These are phyloP conservation scores for Dothideomycetes sp. DNA, from an alignment of 2,329 filamentous ascomycete genomes.

Conservation along the genomic window DNA sequence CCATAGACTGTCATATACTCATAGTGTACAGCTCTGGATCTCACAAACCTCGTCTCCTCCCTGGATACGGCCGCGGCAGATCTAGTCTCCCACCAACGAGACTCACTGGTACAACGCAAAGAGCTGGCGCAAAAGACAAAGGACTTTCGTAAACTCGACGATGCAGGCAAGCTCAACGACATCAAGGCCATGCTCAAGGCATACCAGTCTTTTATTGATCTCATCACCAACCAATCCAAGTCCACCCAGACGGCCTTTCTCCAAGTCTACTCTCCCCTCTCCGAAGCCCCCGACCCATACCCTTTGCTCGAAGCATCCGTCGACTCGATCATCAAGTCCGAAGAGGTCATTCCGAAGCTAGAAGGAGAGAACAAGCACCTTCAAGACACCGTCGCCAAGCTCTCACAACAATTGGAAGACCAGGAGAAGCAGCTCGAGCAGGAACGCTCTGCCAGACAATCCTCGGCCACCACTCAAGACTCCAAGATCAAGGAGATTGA, in stretches of 20 bases:
- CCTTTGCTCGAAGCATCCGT: constrained; percentile 92
- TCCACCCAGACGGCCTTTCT: constrained; percentile 86
- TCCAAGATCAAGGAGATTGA: constrained; percentile 80
- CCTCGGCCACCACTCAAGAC: constrained; percentile 68
- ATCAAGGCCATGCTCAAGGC: constrained; percentile 79
- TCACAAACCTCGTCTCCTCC: constrained; percentile 70
- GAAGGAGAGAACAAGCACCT: constrained; percentile 80
- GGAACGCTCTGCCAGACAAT: constrained; percentile 61
- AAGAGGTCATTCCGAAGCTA: constrained; percentile 84
- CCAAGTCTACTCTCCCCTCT: constrained; percentile 83
- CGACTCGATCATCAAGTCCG: constrained; percentile 81
- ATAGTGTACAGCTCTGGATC: constrained; percentile 59
- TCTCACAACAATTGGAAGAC: constrained; percentile 74
- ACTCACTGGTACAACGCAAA: constrained; percentile 91
- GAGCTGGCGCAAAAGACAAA: constrained; percentile 99
- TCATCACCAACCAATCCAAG: constrained; percentile 92
- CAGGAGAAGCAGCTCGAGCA: constrained; percentile 69
- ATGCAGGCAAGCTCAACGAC: constrained; percentile 74
- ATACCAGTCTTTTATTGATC: constrained; percentile 95
- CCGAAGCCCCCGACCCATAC: constrained; percentile 93
- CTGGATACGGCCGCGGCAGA: constrained; percentile 93
- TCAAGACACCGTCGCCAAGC: constrained; percentile 62
- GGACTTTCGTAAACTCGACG: constrained; percentile 89
- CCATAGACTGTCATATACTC: constrained; percentile 12
- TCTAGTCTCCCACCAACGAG: constrained; percentile 83